These are phyloP conservation scores for Betula pendula DNA, from an alignment of 306 rosid species.

Conservation along the genomic window DNA sequence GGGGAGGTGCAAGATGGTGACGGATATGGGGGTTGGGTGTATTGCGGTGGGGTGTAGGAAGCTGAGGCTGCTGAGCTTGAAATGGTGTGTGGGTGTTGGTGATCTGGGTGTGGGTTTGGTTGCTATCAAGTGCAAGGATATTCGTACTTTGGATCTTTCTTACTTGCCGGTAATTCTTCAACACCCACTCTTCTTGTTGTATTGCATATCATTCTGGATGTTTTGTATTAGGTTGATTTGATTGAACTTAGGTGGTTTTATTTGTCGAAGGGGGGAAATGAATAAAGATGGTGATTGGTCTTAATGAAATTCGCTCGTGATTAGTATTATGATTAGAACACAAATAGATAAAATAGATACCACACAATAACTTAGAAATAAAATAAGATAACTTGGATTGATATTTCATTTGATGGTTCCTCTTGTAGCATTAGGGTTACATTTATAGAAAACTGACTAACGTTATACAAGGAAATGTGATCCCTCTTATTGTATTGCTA, in stretches of 20 bases:
- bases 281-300: neutral
- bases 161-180: slow-evolving; percentile 64
- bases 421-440: too few relatives aligned
- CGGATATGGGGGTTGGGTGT: slow-evolving; percentile 91
- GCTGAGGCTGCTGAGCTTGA: slow-evolving; percentile 61
- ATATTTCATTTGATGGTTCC: too few relatives aligned
- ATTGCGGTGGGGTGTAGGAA: slow-evolving; percentile 90
- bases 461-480: too few relatives aligned
- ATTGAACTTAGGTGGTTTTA: neutral
- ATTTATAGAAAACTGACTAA: too few relatives aligned
- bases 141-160: slow-evolving; percentile 75
- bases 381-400: too few relatives aligned
- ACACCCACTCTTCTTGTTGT: neutral
- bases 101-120: slow-evolving; percentile 83
- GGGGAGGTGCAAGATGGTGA: slow-evolving; percentile 70
- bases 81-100: slow-evolving; percentile 85
- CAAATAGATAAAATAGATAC: too few relatives aligned
- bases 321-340: too few relatives aligned
- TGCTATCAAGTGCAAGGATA: slow-evolving; percentile 79
- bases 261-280: neutral
- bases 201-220: neutral
- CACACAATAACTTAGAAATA: too few relatives aligned
- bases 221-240: neutral
- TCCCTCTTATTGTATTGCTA: too few relatives aligned
- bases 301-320: neutral